A percentile compares a stretch with the other conserved stretches of the same genome.
Conservation (phyloP, 352 stramenopile genomes). For the Phytophthora sojae region DNA sequence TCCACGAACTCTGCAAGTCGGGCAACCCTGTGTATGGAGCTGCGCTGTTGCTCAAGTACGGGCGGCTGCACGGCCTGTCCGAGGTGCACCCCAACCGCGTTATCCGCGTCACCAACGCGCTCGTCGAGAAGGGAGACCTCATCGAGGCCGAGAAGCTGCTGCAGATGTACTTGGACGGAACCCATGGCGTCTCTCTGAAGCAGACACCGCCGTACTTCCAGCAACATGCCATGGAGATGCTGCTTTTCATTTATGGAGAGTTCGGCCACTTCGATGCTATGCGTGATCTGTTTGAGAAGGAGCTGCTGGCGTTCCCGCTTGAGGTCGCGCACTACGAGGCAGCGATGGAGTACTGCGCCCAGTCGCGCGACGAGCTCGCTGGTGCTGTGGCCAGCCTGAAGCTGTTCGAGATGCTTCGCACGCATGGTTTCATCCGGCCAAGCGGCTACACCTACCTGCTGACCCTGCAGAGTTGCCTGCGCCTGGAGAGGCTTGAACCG, state of each 20-base stretch:
- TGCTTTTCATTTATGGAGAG: conserved; percentile 77
- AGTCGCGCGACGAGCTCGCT: conserved; percentile 33
- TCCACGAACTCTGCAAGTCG: conserved; percentile 49
- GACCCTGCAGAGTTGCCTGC: conserved; percentile 70
- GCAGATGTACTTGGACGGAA: conserved; percentile 52
- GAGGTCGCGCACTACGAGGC: conserved; percentile 67
- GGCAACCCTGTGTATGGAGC: conserved; percentile 48
- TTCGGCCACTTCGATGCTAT: conserved; percentile 53
- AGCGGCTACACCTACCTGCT: conserved; percentile 78
- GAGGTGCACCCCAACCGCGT: conserved; percentile 47
- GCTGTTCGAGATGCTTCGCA: conserved; percentile 78
- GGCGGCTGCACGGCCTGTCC: conserved; percentile 50
- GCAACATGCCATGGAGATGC: conserved; percentile 72
- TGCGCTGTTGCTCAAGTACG: conserved; percentile 66
- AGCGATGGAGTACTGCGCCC: conserved; percentile 74
- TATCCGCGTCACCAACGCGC: conserved; percentile 55
- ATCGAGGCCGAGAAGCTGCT: conserved; percentile 62
- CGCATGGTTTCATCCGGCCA: conserved; percentile 73
- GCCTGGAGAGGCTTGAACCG: conserved; percentile 57
- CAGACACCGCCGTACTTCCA: conserved; percentile 69
- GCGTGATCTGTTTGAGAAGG: conserved; percentile 56
- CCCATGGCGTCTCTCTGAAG: conserved; percentile 47
- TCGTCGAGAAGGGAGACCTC: conserved; percentile 54
- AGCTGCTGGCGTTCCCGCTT: conserved; percentile 59
- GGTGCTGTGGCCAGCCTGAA: conserved; percentile 63